phyloP scores from a whole-genome alignment of 306 rosid genomes.

The Macrotyloma uniflorum region DNA sequence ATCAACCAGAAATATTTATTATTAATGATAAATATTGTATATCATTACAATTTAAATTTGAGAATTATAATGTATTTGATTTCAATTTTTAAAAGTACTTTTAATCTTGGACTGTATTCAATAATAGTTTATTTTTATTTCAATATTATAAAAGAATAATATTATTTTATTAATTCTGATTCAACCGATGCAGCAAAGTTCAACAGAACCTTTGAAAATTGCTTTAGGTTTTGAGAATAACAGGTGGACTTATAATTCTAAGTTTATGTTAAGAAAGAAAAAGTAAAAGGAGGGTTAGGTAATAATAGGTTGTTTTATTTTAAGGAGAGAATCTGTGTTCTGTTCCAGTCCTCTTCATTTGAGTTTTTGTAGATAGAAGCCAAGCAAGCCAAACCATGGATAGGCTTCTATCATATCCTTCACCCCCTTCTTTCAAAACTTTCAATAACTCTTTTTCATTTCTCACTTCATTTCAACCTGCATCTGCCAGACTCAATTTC shows the following conservation, averaged over 20 bases:
- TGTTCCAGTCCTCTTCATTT: slow-evolving; percentile 11
- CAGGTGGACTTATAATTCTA: background rate
- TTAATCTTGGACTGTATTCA: too few species aligned
- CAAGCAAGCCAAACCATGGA: slow-evolving; percentile 80
- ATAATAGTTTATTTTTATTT: too few species aligned
- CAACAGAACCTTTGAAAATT: background rate
- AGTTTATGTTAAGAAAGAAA: background rate
- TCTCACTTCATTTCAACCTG: slow-evolving; percentile 41
- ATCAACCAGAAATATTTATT: too few species aligned
- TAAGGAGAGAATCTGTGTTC: background rate
- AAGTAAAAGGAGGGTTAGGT: slow-evolving; percentile 4
- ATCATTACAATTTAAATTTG: too few species aligned
- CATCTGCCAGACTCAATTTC: slow-evolving; percentile 49
- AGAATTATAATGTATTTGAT: too few species aligned
- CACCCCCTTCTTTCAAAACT: slow-evolving; percentile 50
- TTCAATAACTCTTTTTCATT: slow-evolving; percentile 38
- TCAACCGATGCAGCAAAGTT: background rate
- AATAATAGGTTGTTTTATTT: slow-evolving; percentile 19
- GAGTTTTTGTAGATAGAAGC: slow-evolving; percentile 36
- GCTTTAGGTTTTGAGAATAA: too few species aligned
- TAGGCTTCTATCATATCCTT: slow-evolving; percentile 79
- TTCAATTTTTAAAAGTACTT: too few species aligned
- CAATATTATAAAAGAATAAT: too few species aligned
- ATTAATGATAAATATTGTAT: too few species aligned
- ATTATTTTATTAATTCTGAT: too few species aligned